Conservation (phyloP, 208 protist species). For the Entamoeba histolytica region DNA sequence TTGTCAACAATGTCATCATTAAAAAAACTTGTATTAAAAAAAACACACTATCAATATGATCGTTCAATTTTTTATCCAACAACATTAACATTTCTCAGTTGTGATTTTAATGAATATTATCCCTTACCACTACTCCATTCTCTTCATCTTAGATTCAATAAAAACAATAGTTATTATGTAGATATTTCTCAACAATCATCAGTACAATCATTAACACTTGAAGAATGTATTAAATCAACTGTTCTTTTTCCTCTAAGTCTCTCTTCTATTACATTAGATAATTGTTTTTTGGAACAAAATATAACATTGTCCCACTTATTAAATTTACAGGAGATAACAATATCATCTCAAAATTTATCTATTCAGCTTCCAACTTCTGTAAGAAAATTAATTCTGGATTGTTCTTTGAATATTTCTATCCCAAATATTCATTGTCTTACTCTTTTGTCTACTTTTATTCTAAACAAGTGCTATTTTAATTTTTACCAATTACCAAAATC, state of each 20-base stretch:
- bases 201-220: neutral
- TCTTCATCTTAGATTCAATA: neutral
- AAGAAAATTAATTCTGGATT: neutral
- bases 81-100: too few relatives aligned
- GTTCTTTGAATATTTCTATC: neutral
- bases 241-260: neutral
- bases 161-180: neutral
- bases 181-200: neutral
- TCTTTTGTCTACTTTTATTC: neutral
- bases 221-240: neutral
- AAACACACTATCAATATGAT: too few relatives aligned
- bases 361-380: neutral
- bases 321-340: neutral
- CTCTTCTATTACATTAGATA: neutral
- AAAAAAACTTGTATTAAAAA: too few relatives aligned
- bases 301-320: neutral
- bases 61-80: too few relatives aligned
- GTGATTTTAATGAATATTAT: neutral
- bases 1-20: too few relatives aligned
- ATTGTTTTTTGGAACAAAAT: neutral
- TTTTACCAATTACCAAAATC: neutral
- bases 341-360: neutral
- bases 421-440: neutral
- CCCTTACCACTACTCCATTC: neutral
- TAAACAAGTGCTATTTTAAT: neutral